Percentiles rank a stretch among this genome's conserved stretches.
Conservation (phyloP, 768 basidiomycete species). For the Termitomyces sp. region DNA sequence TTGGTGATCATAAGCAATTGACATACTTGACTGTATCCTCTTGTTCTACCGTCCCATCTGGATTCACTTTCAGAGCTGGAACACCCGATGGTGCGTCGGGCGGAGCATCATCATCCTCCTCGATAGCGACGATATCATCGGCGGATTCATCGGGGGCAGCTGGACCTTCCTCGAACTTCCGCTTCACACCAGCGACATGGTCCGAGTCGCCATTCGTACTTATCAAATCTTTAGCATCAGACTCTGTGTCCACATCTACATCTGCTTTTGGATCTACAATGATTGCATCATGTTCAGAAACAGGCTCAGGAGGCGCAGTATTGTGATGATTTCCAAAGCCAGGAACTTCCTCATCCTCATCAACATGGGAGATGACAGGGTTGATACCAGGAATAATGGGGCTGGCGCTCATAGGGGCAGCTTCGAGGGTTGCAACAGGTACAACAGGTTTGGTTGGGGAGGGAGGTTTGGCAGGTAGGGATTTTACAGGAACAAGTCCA, state of each 20-base stretch:
- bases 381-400: background rate
- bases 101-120: slow-evolving; percentile 48
- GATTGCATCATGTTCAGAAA: slow-evolving; percentile 15
- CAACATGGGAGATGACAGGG: slow-evolving; percentile 7
- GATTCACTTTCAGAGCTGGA: slow-evolving; percentile 68
- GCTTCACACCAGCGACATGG: slow-evolving; percentile 32
- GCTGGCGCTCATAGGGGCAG: slow-evolving; percentile 25
- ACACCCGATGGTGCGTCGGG: slow-evolving; percentile 34
- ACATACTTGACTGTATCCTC: slow-evolving; percentile 88
- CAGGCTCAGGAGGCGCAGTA: slow-evolving; percentile 3
- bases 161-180: slow-evolving; percentile 44
- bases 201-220: slow-evolving; percentile 15
- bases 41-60: slow-evolving; percentile 93
- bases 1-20: slow-evolving; percentile 2
- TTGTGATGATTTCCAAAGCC: slow-evolving; percentile 28
- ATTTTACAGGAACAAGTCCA: slow-evolving; percentile 45
- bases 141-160: slow-evolving; percentile 28
- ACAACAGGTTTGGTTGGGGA: slow-evolving; percentile 21
- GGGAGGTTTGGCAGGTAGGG: slow-evolving; percentile 33
- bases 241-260: slow-evolving; percentile 27
- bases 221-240: slow-evolving; percentile 23
- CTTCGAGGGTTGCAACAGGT: slow-evolving; percentile 23
- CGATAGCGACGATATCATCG: slow-evolving; percentile 43
- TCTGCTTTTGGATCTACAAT: slow-evolving; percentile 17
- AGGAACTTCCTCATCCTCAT: slow-evolving; percentile 30